A percentile compares a stretch with the other conserved stretches of the same genome.
These are phyloP conservation scores for Plectosphaerella sp. DNA, from an alignment of 2,329 filamentous ascomycete species.

Conservation along the genomic window DNA sequence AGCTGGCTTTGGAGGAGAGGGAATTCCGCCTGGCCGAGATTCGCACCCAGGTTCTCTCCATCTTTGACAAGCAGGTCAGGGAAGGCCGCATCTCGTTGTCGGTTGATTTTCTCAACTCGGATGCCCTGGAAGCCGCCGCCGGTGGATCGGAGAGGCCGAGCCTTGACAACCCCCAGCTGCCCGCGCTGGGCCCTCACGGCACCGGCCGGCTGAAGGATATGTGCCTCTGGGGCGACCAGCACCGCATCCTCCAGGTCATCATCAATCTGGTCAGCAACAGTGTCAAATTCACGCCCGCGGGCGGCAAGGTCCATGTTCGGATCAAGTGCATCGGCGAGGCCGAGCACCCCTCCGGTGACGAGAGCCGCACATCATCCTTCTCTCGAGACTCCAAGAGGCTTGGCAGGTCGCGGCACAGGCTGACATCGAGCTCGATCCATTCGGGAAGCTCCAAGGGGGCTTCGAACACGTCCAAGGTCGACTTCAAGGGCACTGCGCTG, in stretches of 20 bases:
- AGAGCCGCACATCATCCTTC: slow-evolving; percentile 49
- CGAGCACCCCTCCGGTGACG: slow-evolving; percentile 30
- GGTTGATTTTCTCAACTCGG: slow-evolving; percentile 63
- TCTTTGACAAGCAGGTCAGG: slow-evolving; percentile 85
- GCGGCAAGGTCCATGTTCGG: slow-evolving; percentile 69
- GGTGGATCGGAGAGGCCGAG: slow-evolving; percentile 16
- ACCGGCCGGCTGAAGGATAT: slow-evolving; percentile 74
- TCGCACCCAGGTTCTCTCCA: slow-evolving; percentile 74
- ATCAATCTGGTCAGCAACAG: slow-evolving; percentile 92
- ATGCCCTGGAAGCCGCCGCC: slow-evolving; percentile 17
- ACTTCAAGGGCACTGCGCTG: slow-evolving; percentile 45
- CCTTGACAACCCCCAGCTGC: slow-evolving; percentile 30
- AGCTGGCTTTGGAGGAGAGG: slow-evolving; percentile 74
- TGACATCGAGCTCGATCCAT: slow-evolving; percentile 44
- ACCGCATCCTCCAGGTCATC: slow-evolving; percentile 85
- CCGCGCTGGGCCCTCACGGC: slow-evolving; percentile 60
- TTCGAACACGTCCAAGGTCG: slow-evolving; percentile 15
- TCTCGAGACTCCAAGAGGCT: slow-evolving; percentile 40
- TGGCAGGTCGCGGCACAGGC: slow-evolving; percentile 36
- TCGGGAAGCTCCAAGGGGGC: slow-evolving; percentile 43
- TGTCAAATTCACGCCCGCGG: slow-evolving; percentile 80
- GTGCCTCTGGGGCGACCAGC: slow-evolving; percentile 88
- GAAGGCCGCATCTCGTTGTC: slow-evolving; percentile 72
- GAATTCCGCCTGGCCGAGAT: slow-evolving; percentile 85
- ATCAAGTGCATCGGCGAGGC: slow-evolving; percentile 69